phyloP scores from a whole-genome alignment of 2,329 filamentous ascomycete genomes.

The Nemania abortiva region DNA sequence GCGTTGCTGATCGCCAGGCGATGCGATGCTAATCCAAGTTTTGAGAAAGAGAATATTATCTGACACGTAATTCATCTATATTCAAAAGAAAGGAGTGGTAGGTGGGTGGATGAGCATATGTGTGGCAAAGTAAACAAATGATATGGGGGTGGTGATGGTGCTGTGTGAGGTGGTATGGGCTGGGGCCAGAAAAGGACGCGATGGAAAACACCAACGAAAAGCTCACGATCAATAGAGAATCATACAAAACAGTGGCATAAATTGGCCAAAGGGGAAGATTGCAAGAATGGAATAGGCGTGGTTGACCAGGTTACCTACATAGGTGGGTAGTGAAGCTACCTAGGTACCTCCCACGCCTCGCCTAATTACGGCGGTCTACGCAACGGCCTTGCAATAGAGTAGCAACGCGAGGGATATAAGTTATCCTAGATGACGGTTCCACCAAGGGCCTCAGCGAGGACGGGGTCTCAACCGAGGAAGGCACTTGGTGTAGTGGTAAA shows the following conservation, averaged over 20 bases:
- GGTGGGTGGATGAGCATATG: not conserved
- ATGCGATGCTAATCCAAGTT: too few relatives aligned
- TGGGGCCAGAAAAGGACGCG: not conserved
- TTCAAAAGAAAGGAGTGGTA: not conserved
- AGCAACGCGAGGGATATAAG: constrained; percentile 9
- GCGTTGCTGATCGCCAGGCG: too few relatives aligned
- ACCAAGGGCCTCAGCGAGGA: constrained; percentile 12
- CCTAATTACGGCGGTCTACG: not conserved
- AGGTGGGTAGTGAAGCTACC: constrained; percentile 10
- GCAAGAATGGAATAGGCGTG: not conserved
- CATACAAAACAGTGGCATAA: not conserved
- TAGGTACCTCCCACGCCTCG: constrained; percentile 2
- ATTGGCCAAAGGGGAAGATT: not conserved
- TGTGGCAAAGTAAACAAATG: not conserved
- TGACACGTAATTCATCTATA: too few relatives aligned
- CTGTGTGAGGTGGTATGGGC: not conserved
- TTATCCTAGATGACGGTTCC: not conserved
- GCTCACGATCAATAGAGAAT: not conserved
- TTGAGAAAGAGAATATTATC: not conserved
- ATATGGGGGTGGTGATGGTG: not conserved
- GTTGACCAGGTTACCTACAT: not conserved
- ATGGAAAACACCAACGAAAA: constrained; percentile 3
- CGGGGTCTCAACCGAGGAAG: constrained; percentile 10
- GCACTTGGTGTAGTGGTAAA: constrained; percentile 20
- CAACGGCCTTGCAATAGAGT: not conserved